Evolutionary conservation across 768 basidiomycete genomes (phyloP).

Genomic region (Boletus rufocinnamomeus): DNA sequence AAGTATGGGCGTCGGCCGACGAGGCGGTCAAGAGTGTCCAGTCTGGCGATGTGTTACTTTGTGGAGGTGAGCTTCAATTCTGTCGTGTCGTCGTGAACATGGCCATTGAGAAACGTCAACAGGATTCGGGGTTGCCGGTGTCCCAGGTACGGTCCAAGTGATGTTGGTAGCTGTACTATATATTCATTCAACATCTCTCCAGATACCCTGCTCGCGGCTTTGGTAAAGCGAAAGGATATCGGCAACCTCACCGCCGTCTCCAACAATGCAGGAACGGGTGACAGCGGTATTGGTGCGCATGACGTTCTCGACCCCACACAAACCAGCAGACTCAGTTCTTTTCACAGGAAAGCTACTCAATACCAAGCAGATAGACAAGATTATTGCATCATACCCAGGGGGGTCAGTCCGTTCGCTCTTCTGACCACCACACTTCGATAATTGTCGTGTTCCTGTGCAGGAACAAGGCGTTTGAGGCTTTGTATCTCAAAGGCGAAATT

Average conservation of each 20-base stretch:
- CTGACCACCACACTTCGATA: background rate
- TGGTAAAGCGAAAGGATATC: constrained; percentile 75
- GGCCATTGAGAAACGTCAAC: constrained; percentile 5
- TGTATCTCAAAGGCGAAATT: constrained; percentile 80
- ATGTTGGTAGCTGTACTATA: no score
- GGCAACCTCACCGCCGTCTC: constrained; percentile 77
- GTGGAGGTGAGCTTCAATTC: constrained; percentile 62
- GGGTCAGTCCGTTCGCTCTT: constrained; percentile 46
- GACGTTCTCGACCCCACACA: background rate
- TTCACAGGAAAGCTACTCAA: constrained; percentile 69
- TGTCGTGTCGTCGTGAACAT: background rate
- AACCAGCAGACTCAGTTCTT: background rate
- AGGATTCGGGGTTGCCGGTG: constrained; percentile 91
- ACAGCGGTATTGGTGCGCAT: constrained; percentile 65
- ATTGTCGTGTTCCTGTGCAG: constrained; percentile 41
- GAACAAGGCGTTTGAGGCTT: constrained; percentile 82
- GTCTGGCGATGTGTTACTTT: constrained; percentile 75
- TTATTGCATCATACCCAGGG: constrained; percentile 90
- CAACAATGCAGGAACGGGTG: constrained; percentile 80
- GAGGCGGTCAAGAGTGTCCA: constrained; percentile 83
- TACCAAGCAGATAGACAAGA: constrained; percentile 73
- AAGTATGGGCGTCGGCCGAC: constrained; percentile 82
- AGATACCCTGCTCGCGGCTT: constrained; percentile 84
- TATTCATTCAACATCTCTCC: background rate
- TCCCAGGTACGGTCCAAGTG: constrained; percentile 58